Conservation (phyloP, 2,329 filamentous ascomycete genomes). For the Fusarium verticillioides region DNA sequence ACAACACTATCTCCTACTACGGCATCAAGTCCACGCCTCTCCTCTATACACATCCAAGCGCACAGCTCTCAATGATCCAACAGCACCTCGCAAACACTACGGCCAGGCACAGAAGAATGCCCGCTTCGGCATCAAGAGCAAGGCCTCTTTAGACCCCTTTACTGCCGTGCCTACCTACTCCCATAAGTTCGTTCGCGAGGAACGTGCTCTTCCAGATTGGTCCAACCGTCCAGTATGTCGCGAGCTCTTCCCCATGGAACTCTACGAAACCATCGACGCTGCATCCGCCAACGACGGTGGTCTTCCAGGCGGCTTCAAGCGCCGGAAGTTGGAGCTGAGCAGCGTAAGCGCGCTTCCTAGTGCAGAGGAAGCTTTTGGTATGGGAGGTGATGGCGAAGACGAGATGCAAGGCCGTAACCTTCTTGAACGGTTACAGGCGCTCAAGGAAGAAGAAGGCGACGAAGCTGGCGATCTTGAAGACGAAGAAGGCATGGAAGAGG, state of each 20-base stretch:
- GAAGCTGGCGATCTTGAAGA: constrained; percentile 62
- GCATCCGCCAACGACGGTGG: constrained; percentile 43
- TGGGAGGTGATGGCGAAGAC: constrained; percentile 44
- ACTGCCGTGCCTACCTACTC: constrained; percentile 68
- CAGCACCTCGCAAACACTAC: constrained; percentile 57
- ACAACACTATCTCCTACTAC: constrained; percentile 64
- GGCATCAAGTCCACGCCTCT: constrained; percentile 65
- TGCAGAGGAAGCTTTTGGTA: constrained; percentile 62
- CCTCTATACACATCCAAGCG: constrained; percentile 68
- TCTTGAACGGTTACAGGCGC: constrained; percentile 57
- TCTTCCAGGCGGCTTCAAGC: constrained; percentile 55
- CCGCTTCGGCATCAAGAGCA: constrained; percentile 65
- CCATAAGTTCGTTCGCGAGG: constrained; percentile 62
- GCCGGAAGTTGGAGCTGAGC: constrained; percentile 56
- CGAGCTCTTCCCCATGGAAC: constrained; percentile 66
- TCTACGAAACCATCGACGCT: constrained; percentile 66
- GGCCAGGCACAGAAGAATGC: constrained; percentile 69
- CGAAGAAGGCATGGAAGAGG: constrained; percentile 59
- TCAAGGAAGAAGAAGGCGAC: constrained; percentile 63
- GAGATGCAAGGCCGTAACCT: constrained; percentile 50
- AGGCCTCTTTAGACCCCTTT: constrained; percentile 68
- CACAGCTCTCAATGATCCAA: constrained; percentile 53
- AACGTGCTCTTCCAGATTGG: constrained; percentile 66
- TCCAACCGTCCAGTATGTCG: constrained; percentile 60
- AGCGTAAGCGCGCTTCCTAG: constrained; percentile 60